phyloP scores from a whole-genome alignment of 1,284 basidiomycete species.

The Rhodotorula sp. region DNA sequence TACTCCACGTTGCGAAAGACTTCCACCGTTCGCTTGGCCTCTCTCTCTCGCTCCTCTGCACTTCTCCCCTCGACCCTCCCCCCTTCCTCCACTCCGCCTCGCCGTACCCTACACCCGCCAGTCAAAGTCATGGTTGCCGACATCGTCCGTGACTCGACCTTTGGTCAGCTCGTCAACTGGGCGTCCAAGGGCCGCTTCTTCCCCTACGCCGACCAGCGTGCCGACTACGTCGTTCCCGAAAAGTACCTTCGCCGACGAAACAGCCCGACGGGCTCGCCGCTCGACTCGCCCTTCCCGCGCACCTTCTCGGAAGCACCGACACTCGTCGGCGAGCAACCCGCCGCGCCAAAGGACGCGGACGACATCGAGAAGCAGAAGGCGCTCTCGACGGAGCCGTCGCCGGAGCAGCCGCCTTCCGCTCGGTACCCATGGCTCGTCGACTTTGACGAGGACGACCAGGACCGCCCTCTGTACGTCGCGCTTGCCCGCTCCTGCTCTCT shows the following conservation, averaged over 20 bases:
- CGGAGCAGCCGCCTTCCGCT: not conserved
- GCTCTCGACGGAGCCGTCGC: not conserved
- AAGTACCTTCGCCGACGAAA: slow-evolving; percentile 28
- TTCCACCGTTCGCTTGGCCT: too few species aligned
- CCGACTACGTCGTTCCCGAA: slow-evolving; percentile 36
- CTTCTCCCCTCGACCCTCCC: not conserved
- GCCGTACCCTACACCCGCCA: not conserved
- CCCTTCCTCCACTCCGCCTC: not conserved
- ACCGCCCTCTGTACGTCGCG: slow-evolving; percentile 46
- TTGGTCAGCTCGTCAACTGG: slow-evolving; percentile 41
- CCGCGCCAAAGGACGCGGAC: not conserved
- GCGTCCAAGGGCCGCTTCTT: slow-evolving; percentile 16
- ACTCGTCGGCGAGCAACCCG: slow-evolving; percentile 4
- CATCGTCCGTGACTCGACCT: slow-evolving; percentile 41
- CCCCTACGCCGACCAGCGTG: slow-evolving; percentile 41
- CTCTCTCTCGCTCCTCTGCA: too few species aligned
- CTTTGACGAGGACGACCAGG: slow-evolving; percentile 46
- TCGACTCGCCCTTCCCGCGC: slow-evolving; percentile 3
- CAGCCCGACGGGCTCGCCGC: not conserved
- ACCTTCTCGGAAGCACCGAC: slow-evolving; percentile 4
- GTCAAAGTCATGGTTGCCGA: slow-evolving; percentile 14
- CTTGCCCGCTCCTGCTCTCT: not conserved
- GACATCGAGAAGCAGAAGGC: slow-evolving; percentile 5
- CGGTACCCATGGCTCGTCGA: slow-evolving; percentile 19
- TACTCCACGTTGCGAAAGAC: too few species aligned